Evolutionary conservation across 2,329 filamentous ascomycete species (phyloP).

Genomic region (Paraconiothyrium brasiliense): DNA sequence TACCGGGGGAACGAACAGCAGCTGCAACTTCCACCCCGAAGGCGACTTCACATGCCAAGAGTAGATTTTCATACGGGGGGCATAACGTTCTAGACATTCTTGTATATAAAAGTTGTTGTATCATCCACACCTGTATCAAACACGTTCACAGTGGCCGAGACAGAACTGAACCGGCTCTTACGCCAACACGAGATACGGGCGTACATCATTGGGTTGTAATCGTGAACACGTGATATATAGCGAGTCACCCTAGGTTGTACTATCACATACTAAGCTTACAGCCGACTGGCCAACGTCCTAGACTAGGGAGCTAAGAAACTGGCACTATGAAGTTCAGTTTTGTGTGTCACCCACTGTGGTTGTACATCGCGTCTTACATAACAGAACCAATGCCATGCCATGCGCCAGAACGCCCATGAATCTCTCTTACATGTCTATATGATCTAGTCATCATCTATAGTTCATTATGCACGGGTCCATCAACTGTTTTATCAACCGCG

Average conservation of each 20-base stretch:
- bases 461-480: conserved; percentile 1
- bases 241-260: too few relatives aligned
- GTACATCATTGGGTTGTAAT: too few relatives aligned
- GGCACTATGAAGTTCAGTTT: too few relatives aligned
- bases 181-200: too few relatives aligned
- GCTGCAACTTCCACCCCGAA: conserved; percentile 39
- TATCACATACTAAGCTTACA: too few relatives aligned
- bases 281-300: too few relatives aligned
- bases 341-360: too few relatives aligned
- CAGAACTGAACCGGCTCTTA: too few relatives aligned
- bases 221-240: too few relatives aligned
- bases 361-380: too few relatives aligned
- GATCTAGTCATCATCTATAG: neutral
- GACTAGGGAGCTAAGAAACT: too few relatives aligned
- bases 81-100: neutral
- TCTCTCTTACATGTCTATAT: neutral
- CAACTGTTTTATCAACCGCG: neutral
- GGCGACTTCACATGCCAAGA: conserved; percentile 37
- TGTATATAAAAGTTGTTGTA: neutral
- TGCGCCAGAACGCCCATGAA: neutral
- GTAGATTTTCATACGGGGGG: neutral
- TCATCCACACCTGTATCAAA: neutral
- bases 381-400: neutral
- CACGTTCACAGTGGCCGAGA: neutral
- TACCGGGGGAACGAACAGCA: conserved; percentile 16